Evolutionary conservation across 306 rosid species (phyloP).

Genomic region (Vigna mungo): DNA sequence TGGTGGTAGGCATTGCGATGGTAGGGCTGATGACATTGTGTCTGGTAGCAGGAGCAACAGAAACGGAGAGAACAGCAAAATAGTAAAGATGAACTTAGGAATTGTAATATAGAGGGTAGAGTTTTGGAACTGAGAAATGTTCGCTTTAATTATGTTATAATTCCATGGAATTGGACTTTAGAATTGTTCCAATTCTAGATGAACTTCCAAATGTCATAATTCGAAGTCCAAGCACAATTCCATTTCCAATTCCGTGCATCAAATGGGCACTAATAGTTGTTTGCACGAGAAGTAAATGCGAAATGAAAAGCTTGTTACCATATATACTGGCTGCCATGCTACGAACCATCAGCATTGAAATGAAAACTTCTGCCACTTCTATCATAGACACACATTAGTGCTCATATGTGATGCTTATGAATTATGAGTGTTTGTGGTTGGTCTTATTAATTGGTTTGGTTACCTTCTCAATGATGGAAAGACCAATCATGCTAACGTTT

Average conservation of each 20-base stretch:
- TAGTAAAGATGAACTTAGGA: neutral
- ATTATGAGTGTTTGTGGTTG: slow-evolving; percentile 7
- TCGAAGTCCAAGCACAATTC: neutral
- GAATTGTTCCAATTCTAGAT: slow-evolving; percentile 4
- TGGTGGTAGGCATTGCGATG: neutral
- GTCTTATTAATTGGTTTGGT: slow-evolving; percentile 8
- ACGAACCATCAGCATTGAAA: neutral
- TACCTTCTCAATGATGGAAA: slow-evolving; percentile 28
- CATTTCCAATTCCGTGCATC: neutral
- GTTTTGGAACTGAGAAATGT: neutral
- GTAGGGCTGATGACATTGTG: neutral
- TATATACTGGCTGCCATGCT: slow-evolving; percentile 5
- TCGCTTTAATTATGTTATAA: neutral
- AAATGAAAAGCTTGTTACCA: neutral
- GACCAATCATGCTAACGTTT: neutral
- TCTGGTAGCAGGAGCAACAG: neutral
- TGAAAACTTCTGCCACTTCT: neutral
- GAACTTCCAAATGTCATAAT: neutral
- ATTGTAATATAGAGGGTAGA: neutral
- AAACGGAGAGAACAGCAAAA: neutral
- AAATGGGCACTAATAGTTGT: neutral
- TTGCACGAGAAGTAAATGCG: slow-evolving; percentile 28
- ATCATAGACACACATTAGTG: neutral
- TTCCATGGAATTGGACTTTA: neutral
- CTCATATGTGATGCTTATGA: slow-evolving; percentile 5